Conservation (phyloP, 2,329 filamentous ascomycete species). For the Huntiella savannae region DNA sequence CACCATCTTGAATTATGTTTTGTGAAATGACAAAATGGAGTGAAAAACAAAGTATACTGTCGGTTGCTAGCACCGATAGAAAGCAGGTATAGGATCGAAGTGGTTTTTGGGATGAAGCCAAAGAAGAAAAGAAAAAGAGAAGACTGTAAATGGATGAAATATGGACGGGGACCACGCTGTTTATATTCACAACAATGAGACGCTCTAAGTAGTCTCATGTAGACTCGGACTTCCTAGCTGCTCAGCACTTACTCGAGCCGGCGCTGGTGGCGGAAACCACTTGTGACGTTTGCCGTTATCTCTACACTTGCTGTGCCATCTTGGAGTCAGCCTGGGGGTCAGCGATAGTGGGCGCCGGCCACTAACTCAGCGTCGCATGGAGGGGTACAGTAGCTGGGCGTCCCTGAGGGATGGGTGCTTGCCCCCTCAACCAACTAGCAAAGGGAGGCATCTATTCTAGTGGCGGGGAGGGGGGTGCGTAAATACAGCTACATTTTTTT, state of each 20-base stretch:
- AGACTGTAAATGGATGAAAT: background rate
- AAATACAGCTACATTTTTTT: background rate
- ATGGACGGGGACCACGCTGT: slow-evolving; percentile 4
- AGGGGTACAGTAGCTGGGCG: slow-evolving; percentile 1
- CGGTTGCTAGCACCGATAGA: slow-evolving; percentile 4
- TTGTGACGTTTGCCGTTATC: too few species aligned
- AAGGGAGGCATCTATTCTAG: background rate
- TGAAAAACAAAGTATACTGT: background rate
- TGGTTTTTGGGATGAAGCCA: slow-evolving; percentile 7
- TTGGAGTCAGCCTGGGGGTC: too few species aligned
- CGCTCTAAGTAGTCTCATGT: too few species aligned
- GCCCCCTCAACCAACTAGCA: background rate
- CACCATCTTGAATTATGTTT: too few species aligned
- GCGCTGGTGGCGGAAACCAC: too few species aligned
- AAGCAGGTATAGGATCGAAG: slow-evolving; percentile 3
- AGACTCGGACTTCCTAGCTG: too few species aligned
- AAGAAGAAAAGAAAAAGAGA: slow-evolving; percentile 8
- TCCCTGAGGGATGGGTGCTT: background rate
- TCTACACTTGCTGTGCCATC: too few species aligned
- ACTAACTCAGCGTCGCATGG: background rate
- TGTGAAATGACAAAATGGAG: background rate
- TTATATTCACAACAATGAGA: slow-evolving; percentile 4
- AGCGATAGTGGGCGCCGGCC: background rate
- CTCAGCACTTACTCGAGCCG: too few species aligned
- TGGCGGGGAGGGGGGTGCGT: background rate